Percentiles rank a stretch among this genome's conserved stretches.
These are phyloP conservation scores for Coemansia sp. DNA, from an alignment of 192 early-diverging fungal species.

Conservation along the genomic window DNA sequence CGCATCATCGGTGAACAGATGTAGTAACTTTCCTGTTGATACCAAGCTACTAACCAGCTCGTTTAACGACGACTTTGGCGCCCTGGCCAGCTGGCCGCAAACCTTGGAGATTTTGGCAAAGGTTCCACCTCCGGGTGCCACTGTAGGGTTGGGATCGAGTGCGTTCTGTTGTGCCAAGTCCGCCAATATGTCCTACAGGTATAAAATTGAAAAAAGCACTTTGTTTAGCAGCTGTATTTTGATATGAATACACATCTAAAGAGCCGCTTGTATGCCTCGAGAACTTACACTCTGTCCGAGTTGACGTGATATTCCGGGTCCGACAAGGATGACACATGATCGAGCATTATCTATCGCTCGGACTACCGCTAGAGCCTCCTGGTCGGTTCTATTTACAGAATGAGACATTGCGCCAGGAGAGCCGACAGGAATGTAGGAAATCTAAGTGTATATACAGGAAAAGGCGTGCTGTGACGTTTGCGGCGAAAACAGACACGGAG, in stretches of 20 bases:
- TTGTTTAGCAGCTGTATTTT: background rate
- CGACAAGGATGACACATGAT: constrained; percentile 39
- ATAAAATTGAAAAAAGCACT: background rate
- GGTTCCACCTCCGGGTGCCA: too few species aligned
- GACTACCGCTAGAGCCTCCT: background rate
- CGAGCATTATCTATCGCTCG: constrained; percentile 14
- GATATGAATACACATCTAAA: background rate
- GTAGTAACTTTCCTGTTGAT: constrained; percentile 14
- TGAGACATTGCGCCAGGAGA: background rate
- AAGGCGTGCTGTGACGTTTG: background rate
- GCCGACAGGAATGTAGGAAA: background rate
- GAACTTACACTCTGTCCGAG: constrained; percentile 16
- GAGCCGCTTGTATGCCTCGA: background rate
- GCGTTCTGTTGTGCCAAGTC: constrained; percentile 11
- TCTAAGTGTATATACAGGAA: constrained; percentile 6
- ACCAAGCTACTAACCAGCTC: constrained; percentile 17
- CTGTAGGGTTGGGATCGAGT: background rate
- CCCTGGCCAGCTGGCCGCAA: constrained; percentile 24
- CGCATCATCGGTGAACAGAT: constrained; percentile 34
- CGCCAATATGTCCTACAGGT: constrained; percentile 2
- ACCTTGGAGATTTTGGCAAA: constrained; percentile 29
- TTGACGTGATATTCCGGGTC: constrained; percentile 7
- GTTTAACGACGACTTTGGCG: constrained; percentile 7
- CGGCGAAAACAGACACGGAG: background rate
- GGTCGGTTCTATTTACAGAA: background rate